A percentile compares a stretch with the other conserved stretches of the same genome.
These are phyloP conservation scores for Saitozyma sp. DNA, from an alignment of 768 basidiomycete species.

Conservation along the genomic window DNA sequence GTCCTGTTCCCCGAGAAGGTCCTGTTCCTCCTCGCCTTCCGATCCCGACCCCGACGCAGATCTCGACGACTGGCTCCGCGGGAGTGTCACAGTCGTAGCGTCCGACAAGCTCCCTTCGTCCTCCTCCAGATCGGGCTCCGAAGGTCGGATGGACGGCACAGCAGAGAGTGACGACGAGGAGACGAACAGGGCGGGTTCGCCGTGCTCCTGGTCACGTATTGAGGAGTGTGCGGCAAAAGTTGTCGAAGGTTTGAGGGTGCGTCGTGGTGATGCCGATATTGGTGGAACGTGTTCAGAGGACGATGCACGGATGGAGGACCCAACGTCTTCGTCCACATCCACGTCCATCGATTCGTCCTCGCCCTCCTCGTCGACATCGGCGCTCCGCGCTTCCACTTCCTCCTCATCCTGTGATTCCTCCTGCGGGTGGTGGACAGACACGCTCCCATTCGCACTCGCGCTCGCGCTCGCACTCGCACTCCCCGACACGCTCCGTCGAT, in stretches of 20 bases:
- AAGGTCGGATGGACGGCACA: constrained; percentile 13
- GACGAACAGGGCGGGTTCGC: neutral
- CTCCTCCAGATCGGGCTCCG: neutral
- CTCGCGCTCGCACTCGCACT: neutral
- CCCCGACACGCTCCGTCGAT: neutral
- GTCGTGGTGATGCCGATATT: no score
- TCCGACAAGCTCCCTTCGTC: constrained; percentile 33
- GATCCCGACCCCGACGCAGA: no score
- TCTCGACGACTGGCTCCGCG: constrained; percentile 8
- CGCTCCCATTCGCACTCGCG: neutral
- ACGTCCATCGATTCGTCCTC: constrained; percentile 14
- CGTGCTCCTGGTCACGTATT: no score
- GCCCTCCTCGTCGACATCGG: neutral
- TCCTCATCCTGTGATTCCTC: neutral
- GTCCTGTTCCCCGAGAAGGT: no score
- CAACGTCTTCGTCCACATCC: constrained; percentile 10
- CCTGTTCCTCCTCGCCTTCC: no score
- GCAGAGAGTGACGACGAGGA: constrained; percentile 26
- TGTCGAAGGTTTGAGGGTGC: no score
- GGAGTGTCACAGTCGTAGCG: constrained; percentile 35
- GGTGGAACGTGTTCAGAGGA: no score
- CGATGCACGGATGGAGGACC: no score
- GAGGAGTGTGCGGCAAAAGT: no score
- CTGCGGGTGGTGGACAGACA: neutral
- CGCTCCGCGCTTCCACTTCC: no score